Base-by-base conservation (phyloP, 306 rosid species). In the Carpinus viminea region DNA sequence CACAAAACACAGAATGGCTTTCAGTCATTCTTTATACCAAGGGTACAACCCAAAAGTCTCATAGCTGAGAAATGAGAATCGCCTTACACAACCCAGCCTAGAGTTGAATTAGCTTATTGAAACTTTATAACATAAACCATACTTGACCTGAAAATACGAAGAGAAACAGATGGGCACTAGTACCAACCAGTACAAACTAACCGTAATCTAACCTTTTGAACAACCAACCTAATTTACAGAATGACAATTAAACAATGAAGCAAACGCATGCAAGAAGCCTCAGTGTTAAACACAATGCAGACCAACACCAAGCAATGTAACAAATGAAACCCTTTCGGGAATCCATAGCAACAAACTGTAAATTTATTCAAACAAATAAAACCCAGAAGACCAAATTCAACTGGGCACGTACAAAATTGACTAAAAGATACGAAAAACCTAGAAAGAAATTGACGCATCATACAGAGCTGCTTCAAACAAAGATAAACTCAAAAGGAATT, bases 401-500 rank as follows among this genome's bases (percentile, higher is more conserved):
- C 71, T 66, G 26, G 50, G 26, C 3, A 64, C 12, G 70, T 64
- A 64, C 18, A 61, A 62, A 51, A 8, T 45, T 56, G 75, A 46
- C 50, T 18, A 64, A 69, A 68, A 66, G 34, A 21, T 8, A 5
- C 11, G 55, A 56, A 12, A 79, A 54, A 48, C 17, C 53, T 5
- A 79, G 24, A 72, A 53, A 13, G 43, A n/a, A 57, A 75, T 36
- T 66, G 20, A 70, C 9, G 15, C 18, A n/a, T 34, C 10, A 34
- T 36, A 16, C 10, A 36, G 34, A 64, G n/a, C 47, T 8, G 53
- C 52, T 12, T 21, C 41, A 31, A 7, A 8, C 53, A 50, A 77
- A 81, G 64, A 70, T 28, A 50, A 41, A 72, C 50, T 2, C 18
- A 38, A 79, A 60, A 34, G 56, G 72, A 15, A 56, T 12, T 20